These are phyloP conservation scores for Eimeria sp. DNA, from an alignment of 169 alveolate species.

Conservation along the genomic window DNA sequence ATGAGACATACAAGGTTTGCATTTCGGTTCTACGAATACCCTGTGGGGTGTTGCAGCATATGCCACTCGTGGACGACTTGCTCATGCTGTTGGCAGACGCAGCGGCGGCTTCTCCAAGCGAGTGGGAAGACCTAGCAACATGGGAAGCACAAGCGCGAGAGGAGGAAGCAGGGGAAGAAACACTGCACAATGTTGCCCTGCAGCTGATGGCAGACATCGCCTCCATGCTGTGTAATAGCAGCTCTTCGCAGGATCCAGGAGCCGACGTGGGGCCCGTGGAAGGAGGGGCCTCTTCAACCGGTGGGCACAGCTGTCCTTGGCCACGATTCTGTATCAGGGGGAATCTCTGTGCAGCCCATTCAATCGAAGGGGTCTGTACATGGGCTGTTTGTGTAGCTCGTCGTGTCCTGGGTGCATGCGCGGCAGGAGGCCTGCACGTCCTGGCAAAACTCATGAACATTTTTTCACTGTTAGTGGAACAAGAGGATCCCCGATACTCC, in stretches of 20 bases:
- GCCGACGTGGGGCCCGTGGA: slow-evolving; percentile 11
- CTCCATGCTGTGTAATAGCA: not conserved
- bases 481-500: slow-evolving; percentile 63
- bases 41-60: slow-evolving; percentile 16
- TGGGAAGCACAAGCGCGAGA: slow-evolving; percentile 77
- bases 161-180: slow-evolving; percentile 63
- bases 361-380: not conserved
- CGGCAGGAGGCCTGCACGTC: slow-evolving; percentile 33
- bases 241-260: slow-evolving; percentile 23
- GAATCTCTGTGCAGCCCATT: not conserved
- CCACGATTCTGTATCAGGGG: not conserved
- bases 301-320: slow-evolving; percentile 7
- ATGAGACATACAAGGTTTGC: not conserved
- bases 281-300: not conserved
- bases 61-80: slow-evolving; percentile 56
- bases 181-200: slow-evolving; percentile 43
- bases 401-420: not conserved
- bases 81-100: slow-evolving; percentile 61
- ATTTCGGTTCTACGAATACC: not conserved
- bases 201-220: slow-evolving; percentile 62
- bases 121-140: slow-evolving; percentile 2
- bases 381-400: not conserved
- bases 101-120: slow-evolving; percentile 50
- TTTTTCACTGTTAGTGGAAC: slow-evolving; percentile 30
- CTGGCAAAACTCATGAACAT: slow-evolving; percentile 42